Evolutionary conservation across 345 rosid species (phyloP), one percentile per base, ranked within the genome.

Genomic region (Reutealis trisperma): DNA sequence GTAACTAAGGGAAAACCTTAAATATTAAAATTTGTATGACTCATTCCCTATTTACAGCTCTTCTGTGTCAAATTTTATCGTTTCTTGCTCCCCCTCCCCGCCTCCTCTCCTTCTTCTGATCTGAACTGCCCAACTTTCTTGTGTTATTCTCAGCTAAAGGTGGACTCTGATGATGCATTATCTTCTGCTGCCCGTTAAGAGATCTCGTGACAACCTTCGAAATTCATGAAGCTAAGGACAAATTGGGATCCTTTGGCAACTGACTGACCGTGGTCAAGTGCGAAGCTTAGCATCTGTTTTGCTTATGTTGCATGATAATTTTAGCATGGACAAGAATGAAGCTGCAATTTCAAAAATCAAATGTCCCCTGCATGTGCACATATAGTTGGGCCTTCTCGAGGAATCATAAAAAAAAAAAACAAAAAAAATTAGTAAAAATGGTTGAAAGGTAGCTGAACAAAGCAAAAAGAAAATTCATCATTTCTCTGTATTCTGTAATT

Each of bases 81-180:
- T 7, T 27, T 21, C 27, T 74, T n/a, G n/a, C n/a, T n/a, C n/a
- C n/a, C n/a, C n/a, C n/a, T n/a, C n/a, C n/a, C n/a, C n/a, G n/a
- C n/a, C n/a, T n/a, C n/a, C n/a, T n/a, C n/a, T n/a, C n/a, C n/a
- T n/a, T 71, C 67, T 25, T 52, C 6, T 57, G 57, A n/a, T 12
- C 24, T 37, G 41, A 77, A 55, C 47, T 14, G 63, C 25, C 1
- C 15, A 1, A 52, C 8, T 16, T 32, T 13, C 55, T 22, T 22
- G 22, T 44, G 41, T 67, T 69, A 44, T 81, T 84, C 81, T 78
- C 90, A 95, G 99, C 78, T 91, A 54, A 96, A 92, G 85, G 88
- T 85, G 74, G 98, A 93, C 80, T 91, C 97, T 1, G 82, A 86
- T 21, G 99, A 92, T 79, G 94, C 87, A 5, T 71, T 88, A 27